A percentile compares a stretch with the other conserved stretches of the same genome.
Evolutionary conservation across 2,329 filamentous ascomycete genomes (phyloP).

Genomic region (Geosmithia putterillii): DNA sequence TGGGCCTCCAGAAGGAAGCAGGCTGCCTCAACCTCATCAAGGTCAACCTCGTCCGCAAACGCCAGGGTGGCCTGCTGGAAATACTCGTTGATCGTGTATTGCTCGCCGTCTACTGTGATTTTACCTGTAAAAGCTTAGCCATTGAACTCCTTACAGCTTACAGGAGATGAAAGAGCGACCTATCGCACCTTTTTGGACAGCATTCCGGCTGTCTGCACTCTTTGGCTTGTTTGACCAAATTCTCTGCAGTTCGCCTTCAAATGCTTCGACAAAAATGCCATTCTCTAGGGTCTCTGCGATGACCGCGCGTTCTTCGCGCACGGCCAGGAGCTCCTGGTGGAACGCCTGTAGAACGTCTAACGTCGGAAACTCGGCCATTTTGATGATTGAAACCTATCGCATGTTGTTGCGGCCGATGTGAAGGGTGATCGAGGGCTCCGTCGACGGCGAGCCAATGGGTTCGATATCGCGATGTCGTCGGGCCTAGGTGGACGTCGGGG

Average conservation of each 20-base stretch:
- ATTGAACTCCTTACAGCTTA: background rate
- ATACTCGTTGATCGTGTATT: slow-evolving; percentile 73
- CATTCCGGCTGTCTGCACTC: slow-evolving; percentile 62
- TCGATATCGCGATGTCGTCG: background rate
- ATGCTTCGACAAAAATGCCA: slow-evolving; percentile 54
- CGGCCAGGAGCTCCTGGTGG: slow-evolving; percentile 70
- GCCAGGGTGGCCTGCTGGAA: slow-evolving; percentile 76
- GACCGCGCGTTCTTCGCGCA: slow-evolving; percentile 54
- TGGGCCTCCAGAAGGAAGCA: slow-evolving; percentile 63
- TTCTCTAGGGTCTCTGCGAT: slow-evolving; percentile 57
- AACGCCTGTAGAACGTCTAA: slow-evolving; percentile 72
- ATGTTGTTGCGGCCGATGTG: slow-evolving; percentile 18
- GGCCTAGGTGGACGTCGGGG: background rate
- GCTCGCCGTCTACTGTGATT: slow-evolving; percentile 56
- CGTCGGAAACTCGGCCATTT: slow-evolving; percentile 62
- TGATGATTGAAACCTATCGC: slow-evolving; percentile 31
- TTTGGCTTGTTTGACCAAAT: slow-evolving; percentile 65
- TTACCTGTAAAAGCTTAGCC: slow-evolving; percentile 44
- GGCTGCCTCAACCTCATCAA: slow-evolving; percentile 82
- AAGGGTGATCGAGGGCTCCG: background rate
- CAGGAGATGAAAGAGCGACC: background rate
- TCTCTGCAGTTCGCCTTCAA: slow-evolving; percentile 59
- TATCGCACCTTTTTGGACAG: slow-evolving; percentile 49
- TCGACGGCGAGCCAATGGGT: background rate
- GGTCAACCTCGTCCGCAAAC: slow-evolving; percentile 75